Evolutionary conservation across 2,329 filamentous ascomycete species (phyloP), one percentile per base, ranked within the genome.

Genomic region (Thielaviopsis musarum): DNA sequence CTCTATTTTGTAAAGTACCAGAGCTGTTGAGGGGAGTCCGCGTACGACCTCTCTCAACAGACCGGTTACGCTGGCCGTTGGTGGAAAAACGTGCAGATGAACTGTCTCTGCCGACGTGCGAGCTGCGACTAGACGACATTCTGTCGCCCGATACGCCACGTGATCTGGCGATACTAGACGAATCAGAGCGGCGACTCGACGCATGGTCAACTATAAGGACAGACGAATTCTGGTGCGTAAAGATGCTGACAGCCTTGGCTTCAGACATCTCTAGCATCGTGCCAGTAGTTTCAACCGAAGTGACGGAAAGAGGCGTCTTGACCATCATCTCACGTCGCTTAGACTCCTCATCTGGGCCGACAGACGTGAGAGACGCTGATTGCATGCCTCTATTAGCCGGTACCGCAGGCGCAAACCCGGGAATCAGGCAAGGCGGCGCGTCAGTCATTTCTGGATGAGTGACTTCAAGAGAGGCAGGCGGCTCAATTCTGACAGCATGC

Each of bases 221-320:
- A 4, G 82, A 85, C 54, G 77, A 82, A 64, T 84, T 84, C 65
- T 84, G 80, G 63, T 85, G 82, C 21, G 78, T 75, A 64, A 78
- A 83, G 65, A 85, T 80, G 62, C 75, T 81, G 59, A 85, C 75
- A 48, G 79, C 80, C 66, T 78, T 70, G 38, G 82, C 82, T 69
- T 85, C 81, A 0, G 81, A 81, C 49, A 85, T 76, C 64, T 83
- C 81, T 3, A 75, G 73, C 2, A 78, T 82, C n/a, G 81, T 83
- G 38, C 74, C 77, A 45, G 73, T 78, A n/a, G 80, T 82, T 58
- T 83, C 81, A 54, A 83, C 74, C 0, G 82, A 85, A 0, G 74
- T 72, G 60, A 80, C 71, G 1, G 82, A 85, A 64, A 84, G 84
- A 3, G 82, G 82, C 0, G 82, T 61, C 48, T 56, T 61, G 28